phyloP scores from a whole-genome alignment of 2,329 filamentous ascomycete genomes.

The Pseudogymnoascus sp. region DNA sequence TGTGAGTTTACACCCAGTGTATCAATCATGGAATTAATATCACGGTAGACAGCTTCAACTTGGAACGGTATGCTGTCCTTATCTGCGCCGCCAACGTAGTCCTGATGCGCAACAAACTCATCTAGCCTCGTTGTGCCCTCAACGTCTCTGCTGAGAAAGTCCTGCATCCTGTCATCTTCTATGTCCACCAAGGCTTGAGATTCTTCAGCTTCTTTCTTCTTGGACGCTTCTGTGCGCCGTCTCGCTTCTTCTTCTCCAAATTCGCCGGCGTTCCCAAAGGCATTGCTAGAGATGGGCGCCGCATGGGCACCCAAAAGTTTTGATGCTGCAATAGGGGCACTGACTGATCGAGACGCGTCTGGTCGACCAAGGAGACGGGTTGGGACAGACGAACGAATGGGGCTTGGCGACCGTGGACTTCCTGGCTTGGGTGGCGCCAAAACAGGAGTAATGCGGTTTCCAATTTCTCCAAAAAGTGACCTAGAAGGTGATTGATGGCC shows the following conservation, averaged over 20 bases:
- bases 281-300: conserved; percentile 33
- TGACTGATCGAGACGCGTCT: conserved; percentile 51
- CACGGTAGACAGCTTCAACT: conserved; percentile 63
- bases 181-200: conserved; percentile 54
- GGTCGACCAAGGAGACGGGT: conserved; percentile 38
- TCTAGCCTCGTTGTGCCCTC: conserved; percentile 56
- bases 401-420: conserved; percentile 68
- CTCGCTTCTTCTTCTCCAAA: conserved; percentile 24
- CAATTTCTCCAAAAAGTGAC: conserved; percentile 49
- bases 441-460: conserved; percentile 44
- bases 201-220: conserved; percentile 51
- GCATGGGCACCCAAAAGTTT: conserved; percentile 42
- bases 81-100: conserved; percentile 40
- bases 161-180: conserved; percentile 62
- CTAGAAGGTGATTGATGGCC: conserved; percentile 33
- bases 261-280: conserved; percentile 18
- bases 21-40: conserved; percentile 92
- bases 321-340: conserved; percentile 52
- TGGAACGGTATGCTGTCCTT: conserved; percentile 52
- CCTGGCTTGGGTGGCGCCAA: conserved; percentile 43
- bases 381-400: conserved; percentile 53
- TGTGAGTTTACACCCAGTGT: conserved; percentile 82
- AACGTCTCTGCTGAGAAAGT: conserved; percentile 52
- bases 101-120: conserved; percentile 59
- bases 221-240: conserved; percentile 34